A percentile compares a stretch with the other conserved stretches of the same genome.
phyloP scores from a whole-genome alignment of 2,329 filamentous ascomycete species.

The Paecilomyces formosus region DNA sequence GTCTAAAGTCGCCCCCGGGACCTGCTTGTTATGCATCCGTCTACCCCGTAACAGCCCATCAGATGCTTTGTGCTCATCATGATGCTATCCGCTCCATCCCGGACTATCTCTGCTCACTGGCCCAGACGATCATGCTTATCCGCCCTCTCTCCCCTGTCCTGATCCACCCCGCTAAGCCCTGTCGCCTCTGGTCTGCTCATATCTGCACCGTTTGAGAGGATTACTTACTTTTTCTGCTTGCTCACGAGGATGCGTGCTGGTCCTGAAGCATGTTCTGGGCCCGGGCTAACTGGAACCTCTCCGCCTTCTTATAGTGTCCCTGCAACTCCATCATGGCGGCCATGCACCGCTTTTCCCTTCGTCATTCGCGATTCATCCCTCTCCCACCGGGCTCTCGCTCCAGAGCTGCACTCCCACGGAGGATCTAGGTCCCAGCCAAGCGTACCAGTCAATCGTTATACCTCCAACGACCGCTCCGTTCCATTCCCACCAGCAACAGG shows the following conservation, averaged over 20 bases:
- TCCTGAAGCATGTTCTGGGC: slow-evolving; percentile 1
- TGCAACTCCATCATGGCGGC: slow-evolving; percentile 16
- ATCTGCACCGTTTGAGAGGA: neutral
- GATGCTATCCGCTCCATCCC: slow-evolving; percentile 2
- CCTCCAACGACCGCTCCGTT: neutral
- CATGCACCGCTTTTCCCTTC: slow-evolving; percentile 12
- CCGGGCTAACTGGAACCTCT: neutral
- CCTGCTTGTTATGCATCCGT: neutral
- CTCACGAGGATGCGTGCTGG: neutral
- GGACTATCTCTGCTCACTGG: neutral
- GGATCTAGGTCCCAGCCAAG: slow-evolving; percentile 14
- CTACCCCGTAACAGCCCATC: neutral
- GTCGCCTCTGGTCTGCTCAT: neutral
- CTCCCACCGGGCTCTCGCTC: slow-evolving; percentile 2
- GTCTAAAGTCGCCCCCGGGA: neutral
- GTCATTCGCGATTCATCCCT: slow-evolving; percentile 8
- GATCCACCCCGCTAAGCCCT: slow-evolving; percentile 1
- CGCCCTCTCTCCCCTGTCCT: neutral
- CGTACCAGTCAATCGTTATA: neutral
- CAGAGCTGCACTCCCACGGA: slow-evolving; percentile 8
- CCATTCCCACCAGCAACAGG: neutral
- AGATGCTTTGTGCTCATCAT: neutral
- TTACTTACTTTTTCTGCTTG: neutral
- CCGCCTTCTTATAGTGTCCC: slow-evolving; percentile 13
- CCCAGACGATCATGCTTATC: neutral